Conservation (phyloP, 306 rosid species). For the Ormosia emarginata region DNA sequence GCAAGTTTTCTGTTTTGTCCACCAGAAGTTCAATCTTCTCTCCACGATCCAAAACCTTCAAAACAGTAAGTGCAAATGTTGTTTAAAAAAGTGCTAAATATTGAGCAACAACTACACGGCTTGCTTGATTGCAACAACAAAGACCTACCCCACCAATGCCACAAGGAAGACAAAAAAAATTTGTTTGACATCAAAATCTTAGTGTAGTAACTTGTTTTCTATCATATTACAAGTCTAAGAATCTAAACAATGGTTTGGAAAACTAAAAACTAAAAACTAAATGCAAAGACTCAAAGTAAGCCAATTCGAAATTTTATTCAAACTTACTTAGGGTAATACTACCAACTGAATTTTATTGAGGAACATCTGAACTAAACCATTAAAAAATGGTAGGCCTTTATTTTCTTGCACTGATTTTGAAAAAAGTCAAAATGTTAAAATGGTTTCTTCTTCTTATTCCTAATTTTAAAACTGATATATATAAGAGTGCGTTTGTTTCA, state of each 20-base stretch:
- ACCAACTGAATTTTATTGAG: no score
- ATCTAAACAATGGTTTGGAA: background rate
- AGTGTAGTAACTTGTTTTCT: background rate
- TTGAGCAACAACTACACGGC: background rate
- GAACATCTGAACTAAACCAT: background rate
- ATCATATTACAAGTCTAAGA: background rate
- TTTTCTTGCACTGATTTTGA: background rate
- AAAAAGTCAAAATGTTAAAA: background rate
- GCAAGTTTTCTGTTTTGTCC: conserved; percentile 91
- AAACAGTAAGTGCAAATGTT: conserved; percentile 4
- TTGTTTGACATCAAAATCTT: background rate
- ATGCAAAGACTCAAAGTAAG: background rate
- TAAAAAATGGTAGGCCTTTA: background rate
- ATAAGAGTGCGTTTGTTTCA: no score
- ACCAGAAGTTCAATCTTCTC: conserved; percentile 95
- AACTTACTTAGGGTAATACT: no score
- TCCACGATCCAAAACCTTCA: conserved; percentile 98
- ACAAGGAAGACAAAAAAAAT: background rate
- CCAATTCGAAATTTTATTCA: no score
- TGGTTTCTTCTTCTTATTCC: background rate
- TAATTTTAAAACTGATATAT: background rate
- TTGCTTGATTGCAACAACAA: background rate
- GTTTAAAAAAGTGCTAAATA: background rate
- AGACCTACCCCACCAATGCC: background rate
- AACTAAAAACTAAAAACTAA: background rate